Conservation (phyloP, 2,329 filamentous ascomycete genomes). For the Fusarium dimerum region DNA sequence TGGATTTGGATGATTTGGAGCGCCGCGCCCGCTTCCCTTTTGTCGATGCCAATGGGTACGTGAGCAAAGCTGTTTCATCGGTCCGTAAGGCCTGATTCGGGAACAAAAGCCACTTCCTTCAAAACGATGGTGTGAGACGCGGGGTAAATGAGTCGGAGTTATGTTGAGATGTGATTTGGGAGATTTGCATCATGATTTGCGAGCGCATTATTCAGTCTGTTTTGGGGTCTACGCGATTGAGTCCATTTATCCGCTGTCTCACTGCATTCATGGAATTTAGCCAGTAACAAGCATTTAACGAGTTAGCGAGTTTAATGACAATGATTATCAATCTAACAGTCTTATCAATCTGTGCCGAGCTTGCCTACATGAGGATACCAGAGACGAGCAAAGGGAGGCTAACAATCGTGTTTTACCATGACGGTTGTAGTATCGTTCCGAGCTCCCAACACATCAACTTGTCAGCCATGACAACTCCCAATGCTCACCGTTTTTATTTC, state of each 20-base stretch:
- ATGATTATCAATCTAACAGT: not conserved
- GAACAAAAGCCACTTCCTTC: not conserved
- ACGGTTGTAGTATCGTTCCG: too few species aligned
- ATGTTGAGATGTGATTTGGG: not conserved
- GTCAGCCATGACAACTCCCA: too few species aligned
- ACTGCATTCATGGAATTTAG: not conserved
- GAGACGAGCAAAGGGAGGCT: too few species aligned
- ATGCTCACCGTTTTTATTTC: not conserved
- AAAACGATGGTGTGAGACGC: slow-evolving; percentile 9
- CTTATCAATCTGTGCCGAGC: not conserved
- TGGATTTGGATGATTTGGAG: slow-evolving; percentile 79
- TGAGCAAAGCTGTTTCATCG: slow-evolving; percentile 43
- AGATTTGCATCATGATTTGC: not conserved
- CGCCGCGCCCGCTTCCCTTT: slow-evolving; percentile 71
- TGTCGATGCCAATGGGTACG: slow-evolving; percentile 57
- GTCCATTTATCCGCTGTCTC: not conserved
- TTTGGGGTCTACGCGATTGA: not conserved
- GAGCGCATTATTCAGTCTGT: not conserved
- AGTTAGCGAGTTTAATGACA: not conserved
- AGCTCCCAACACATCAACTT: too few species aligned
- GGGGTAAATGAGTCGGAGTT: not conserved
- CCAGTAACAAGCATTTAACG: not conserved
- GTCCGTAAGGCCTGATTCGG: slow-evolving; percentile 29
- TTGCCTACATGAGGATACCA: not conserved
- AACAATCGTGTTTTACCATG: too few species aligned